Evolutionary conservation across 805 yeast species (phyloP), one percentile per base, ranked within the genome.

Genomic region (Wickerhamiella cacticola): DNA sequence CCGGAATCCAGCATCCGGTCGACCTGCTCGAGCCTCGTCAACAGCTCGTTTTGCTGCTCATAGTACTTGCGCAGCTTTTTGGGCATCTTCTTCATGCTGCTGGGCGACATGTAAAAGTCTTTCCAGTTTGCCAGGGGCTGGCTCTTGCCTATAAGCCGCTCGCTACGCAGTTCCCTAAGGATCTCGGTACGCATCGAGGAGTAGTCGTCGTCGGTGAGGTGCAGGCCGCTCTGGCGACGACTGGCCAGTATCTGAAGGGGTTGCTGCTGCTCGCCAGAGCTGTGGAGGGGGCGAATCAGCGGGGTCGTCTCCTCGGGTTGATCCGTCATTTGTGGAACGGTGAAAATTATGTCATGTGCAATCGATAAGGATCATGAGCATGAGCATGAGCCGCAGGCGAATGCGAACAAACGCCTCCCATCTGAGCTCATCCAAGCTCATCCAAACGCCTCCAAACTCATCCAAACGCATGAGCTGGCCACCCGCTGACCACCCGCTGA

Each of bases 1-100:
- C 87, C 87, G 3, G 84, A 74, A 57, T 81, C 92, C 41, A 82
- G 67, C 45, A 82, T 65, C 45, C 68, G 66, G 59, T 82, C 94
- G 22, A 82, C 75, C 50, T 75, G 80, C 31, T 61, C 60, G 56
- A 74, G 80, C 46, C 75, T 66, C 21, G 70, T 73, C 46, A 82
- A 75, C 46, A 78, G 59, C 36, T 68, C 74, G 59, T 82, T 82
- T 62, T 82, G 89, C 2, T 64, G 59, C 36, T 62, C 61, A 62
- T 83, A 82, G 60, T 65, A 81, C 16, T 59, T 48, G 23, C 68
- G 63, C 4, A 74, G 48, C 35, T 53, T 59, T 19, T 56, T 63
- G 10, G 34, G 34, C 41, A 59, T 59, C 15, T 62, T 52, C 7
- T 48, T 53, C 13, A 49, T 24, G 0, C 53, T 55, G 0, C 62